Percentiles rank a stretch among this genome's conserved stretches.
Conservation (phyloP, 176 grass and related monocot species). For the Alloteropsis semialata region DNA sequence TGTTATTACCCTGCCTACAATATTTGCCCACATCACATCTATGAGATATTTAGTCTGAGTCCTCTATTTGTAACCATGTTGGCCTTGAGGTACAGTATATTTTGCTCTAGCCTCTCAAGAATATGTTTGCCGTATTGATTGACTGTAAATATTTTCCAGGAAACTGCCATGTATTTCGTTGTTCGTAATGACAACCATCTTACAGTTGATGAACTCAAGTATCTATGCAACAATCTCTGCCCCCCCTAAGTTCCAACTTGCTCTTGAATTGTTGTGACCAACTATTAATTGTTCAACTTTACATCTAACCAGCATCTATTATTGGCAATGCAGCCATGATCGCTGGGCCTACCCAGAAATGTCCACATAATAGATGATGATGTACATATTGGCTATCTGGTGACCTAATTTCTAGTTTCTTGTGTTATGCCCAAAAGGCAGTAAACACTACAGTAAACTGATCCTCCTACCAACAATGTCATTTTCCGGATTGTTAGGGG, state of each 20-base stretch:
- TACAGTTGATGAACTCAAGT: background rate
- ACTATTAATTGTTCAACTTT: background rate
- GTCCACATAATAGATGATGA: background rate
- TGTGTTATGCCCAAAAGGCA: too few relatives aligned
- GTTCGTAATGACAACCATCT: background rate
- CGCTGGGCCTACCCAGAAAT: background rate
- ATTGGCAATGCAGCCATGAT: background rate
- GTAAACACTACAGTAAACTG: too few relatives aligned
- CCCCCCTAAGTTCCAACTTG: background rate
- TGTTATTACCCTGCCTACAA: too few relatives aligned
- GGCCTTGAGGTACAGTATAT: background rate
- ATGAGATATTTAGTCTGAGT: background rate
- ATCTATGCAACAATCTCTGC: background rate
- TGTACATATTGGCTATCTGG: too few relatives aligned
- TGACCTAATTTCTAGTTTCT: too few relatives aligned
- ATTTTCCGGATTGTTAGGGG: too few relatives aligned
- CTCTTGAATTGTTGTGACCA: background rate
- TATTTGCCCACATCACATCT: too few relatives aligned
- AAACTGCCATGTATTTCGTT: background rate
- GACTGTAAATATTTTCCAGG: background rate
- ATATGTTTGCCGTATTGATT: background rate
- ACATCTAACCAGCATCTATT: background rate
- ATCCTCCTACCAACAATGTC: too few relatives aligned
- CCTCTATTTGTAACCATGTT: background rate
- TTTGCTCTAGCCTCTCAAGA: background rate